Conservation (phyloP, 176 grass and related monocot genomes). For the Guadua angustifolia region DNA sequence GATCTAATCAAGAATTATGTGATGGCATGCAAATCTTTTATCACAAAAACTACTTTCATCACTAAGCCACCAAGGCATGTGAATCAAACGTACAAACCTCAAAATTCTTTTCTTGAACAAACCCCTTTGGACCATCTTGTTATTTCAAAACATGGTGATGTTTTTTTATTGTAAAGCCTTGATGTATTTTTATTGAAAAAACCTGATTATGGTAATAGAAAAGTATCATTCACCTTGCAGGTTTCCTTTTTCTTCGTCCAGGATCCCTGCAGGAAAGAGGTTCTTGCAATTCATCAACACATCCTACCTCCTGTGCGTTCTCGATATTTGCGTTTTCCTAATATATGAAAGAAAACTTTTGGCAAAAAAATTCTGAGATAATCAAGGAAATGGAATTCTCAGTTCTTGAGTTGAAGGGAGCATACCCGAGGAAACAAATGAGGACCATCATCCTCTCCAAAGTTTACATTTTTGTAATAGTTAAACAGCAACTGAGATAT, state of each 20-base stretch:
- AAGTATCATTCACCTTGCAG: constrained; percentile 41
- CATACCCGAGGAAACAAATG: constrained; percentile 44
- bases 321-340: constrained; percentile 41
- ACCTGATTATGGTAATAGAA: too few species aligned
- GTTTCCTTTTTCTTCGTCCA: constrained; percentile 57
- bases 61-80: too few species aligned
- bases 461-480: constrained; percentile 66
- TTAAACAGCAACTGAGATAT: constrained; percentile 75
- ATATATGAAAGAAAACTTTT: constrained; percentile 14
- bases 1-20: background rate
- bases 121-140: too few species aligned
- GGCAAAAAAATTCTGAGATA: background rate
- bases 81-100: background rate
- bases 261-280: constrained; percentile 22
- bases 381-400: constrained; percentile 20
- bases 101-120: background rate
- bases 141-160: too few species aligned
- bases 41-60: background rate
- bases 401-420: constrained; percentile 19
- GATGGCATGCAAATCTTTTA: background rate
- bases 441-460: constrained; percentile 50
- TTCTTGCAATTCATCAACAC: constrained; percentile 39
- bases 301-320: constrained; percentile 6
- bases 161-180: background rate
- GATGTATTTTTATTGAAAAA: constrained; percentile 7